Base-by-base conservation (phyloP, 1,284 basidiomycete species). In the Fomitopsis palustris region DNA sequence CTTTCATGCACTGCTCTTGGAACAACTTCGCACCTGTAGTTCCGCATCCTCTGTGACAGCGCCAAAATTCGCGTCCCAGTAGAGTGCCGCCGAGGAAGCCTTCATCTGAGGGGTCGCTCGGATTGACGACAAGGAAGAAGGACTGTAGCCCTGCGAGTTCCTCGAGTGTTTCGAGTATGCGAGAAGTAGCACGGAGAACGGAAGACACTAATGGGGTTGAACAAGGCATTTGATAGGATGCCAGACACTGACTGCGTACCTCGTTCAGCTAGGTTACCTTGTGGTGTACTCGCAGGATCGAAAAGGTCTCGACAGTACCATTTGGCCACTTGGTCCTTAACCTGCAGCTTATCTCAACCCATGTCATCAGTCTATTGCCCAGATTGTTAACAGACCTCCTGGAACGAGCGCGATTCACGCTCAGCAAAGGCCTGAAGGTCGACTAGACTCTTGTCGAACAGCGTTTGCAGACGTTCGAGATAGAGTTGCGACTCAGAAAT, bases 81-180 rank as follows among this genome's bases (percentile, higher is more conserved):
- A 80, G 49, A 2, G 84, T 82, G 2, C 86, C 86, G 8, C 86
- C 86, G 4, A 88, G 74, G 70, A 87, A 88, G 0, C 83, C 83
- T 42, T 73, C 70, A 66, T 84, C 80, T 1, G 69, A 60, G 14
- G 73, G 64, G 62, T 81, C 75, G 25, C 65, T 64, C 1, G 84
- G 82, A 64, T 86, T 79, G 39, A 87, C 79, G 1, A 83, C 82
- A 4, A 88, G 77, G 53, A 87, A 64, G 65, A 87, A 84, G 0
- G 85, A 84, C 52, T 88, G 83, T 9, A 83, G 70, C 1, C 82
- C 82, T 14, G 79, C 74, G 12, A 78, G 71, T 6, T 70, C 70
- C 31, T 75, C 72, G 3, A 87, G 71, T 8, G 79, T 77, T 65
- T 87, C 84, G 12, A 87, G 72, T 23, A 77, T 74, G 37, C 72